Conservation (phyloP, 2,329 filamentous ascomycete genomes). For the Colletotrichum navitas region DNA sequence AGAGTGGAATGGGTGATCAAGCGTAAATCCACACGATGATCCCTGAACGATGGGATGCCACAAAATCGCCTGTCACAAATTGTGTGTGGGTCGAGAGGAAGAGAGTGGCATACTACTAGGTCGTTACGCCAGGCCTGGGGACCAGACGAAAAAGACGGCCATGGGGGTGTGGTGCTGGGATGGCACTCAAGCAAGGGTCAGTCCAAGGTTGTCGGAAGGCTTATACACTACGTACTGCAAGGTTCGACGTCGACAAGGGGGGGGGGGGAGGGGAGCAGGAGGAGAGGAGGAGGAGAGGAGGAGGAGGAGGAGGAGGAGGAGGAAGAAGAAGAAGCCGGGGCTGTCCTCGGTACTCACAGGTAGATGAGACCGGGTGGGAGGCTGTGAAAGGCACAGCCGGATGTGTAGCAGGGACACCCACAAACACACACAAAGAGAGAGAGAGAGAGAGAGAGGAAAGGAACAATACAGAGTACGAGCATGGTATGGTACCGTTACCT, state of each 20-base stretch:
- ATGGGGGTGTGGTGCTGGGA: slow-evolving; percentile 22
- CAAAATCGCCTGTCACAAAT: slow-evolving; percentile 67
- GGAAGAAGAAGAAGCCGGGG: no score
- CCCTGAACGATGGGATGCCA: slow-evolving; percentile 56
- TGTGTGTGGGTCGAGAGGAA: slow-evolving; percentile 60
- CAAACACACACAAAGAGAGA: background rate
- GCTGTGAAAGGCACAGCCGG: slow-evolving; percentile 23
- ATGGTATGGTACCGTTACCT: background rate
- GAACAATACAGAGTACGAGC: slow-evolving; percentile 3
- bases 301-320: no score
- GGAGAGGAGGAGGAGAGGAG: no score
- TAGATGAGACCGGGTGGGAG: slow-evolving; percentile 27
- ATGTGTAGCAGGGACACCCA: slow-evolving; percentile 14
- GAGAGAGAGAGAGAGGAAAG: slow-evolving; percentile 9
- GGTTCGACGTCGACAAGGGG: slow-evolving; percentile 34
- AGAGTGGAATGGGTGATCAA: slow-evolving; percentile 61
- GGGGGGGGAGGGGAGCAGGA: background rate
- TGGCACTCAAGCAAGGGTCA: slow-evolving; percentile 34
- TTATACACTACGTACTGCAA: slow-evolving; percentile 43
- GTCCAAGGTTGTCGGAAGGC: slow-evolving; percentile 32
- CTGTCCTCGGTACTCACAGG: slow-evolving; percentile 30
- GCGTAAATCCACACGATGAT: slow-evolving; percentile 63
- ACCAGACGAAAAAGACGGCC: slow-evolving; percentile 43
- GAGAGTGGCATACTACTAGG: slow-evolving; percentile 34
- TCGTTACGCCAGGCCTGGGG: slow-evolving; percentile 45